A percentile compares a stretch with the other conserved stretches of the same genome.
Conservation (phyloP, 2,329 filamentous ascomycete species). For the Colletotrichum ledebouriae region DNA sequence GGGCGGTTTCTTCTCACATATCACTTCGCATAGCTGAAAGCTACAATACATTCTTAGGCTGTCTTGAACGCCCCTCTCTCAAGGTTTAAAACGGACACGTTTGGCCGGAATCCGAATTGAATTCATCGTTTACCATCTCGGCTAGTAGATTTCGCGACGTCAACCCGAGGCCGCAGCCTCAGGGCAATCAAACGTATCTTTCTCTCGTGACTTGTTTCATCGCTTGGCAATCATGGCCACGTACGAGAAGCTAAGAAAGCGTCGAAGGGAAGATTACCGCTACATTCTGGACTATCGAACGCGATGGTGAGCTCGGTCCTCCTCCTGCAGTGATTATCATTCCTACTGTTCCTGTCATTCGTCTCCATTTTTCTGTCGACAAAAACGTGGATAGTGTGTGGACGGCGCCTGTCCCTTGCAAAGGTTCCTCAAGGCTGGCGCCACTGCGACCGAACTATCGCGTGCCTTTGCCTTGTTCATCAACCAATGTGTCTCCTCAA, state of each 20-base stretch:
- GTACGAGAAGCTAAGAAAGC: slow-evolving; percentile 64
- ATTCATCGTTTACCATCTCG: not conserved
- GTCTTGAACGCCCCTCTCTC: not conserved
- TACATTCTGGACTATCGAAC: slow-evolving; percentile 87
- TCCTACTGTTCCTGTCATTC: not conserved
- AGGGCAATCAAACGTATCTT: not conserved
- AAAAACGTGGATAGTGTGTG: slow-evolving; percentile 11
- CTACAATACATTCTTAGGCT: not conserved
- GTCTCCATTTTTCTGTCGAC: not conserved
- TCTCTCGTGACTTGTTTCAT: slow-evolving; percentile 39
- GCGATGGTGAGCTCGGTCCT: slow-evolving; percentile 73
- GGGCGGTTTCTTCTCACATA: slow-evolving; percentile 19
- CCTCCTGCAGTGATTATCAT: not conserved
- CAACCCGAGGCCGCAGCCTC: not conserved
- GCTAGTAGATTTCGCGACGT: not conserved
- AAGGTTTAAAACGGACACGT: slow-evolving; percentile 20
- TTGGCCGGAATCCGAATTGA: slow-evolving; percentile 11
- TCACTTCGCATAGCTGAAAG: slow-evolving; percentile 10
- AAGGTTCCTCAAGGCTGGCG: slow-evolving; percentile 23
- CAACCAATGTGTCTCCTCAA: slow-evolving; percentile 8
- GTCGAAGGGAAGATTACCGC: slow-evolving; percentile 79
- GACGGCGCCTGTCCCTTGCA: slow-evolving; percentile 18
- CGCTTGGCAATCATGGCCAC: slow-evolving; percentile 37
- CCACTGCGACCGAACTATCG: slow-evolving; percentile 21
- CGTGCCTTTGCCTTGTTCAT: slow-evolving; percentile 5